Conservation (phyloP, 2,329 filamentous ascomycete species). For the Pyricularia sp. region DNA sequence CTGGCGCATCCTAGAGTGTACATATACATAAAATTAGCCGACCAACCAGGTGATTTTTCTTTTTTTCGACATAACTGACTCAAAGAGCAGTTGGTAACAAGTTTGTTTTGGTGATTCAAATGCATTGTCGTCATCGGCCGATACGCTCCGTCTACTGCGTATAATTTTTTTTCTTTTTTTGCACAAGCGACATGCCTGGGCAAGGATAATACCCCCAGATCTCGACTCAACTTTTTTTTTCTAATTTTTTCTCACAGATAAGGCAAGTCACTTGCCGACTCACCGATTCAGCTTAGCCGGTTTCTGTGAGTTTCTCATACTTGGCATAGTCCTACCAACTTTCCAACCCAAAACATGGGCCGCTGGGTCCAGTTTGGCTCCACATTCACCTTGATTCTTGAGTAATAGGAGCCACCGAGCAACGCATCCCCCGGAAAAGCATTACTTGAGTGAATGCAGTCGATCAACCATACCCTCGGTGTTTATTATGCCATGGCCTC, state of each 20-base stretch:
- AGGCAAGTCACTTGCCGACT: not conserved
- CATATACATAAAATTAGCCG: slow-evolving; percentile 11
- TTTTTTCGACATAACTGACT: slow-evolving; percentile 8
- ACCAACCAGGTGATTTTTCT: slow-evolving; percentile 13
- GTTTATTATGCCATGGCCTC: not conserved
- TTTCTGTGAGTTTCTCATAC: not conserved
- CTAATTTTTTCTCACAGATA: not conserved
- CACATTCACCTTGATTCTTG: slow-evolving; percentile 1
- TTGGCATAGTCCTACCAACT: not conserved
- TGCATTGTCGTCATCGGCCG: not conserved
- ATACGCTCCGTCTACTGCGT: not conserved
- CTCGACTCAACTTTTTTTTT: not conserved
- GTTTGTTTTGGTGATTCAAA: not conserved
- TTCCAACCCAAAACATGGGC: not conserved
- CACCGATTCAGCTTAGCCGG: not conserved
- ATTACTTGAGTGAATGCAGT: not conserved
- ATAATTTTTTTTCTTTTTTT: not conserved
- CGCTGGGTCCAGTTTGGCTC: not conserved
- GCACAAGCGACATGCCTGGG: not conserved
- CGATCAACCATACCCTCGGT: not conserved
- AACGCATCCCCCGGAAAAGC: not conserved
- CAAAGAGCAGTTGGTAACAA: not conserved
- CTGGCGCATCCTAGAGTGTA: slow-evolving; percentile 14
- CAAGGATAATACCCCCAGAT: not conserved
- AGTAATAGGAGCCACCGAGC: slow-evolving; percentile 2